Evolutionary conservation across 345 rosid genomes (phyloP), one percentile per base, ranked within the genome.

Genomic region (Corchorus capsularis): DNA sequence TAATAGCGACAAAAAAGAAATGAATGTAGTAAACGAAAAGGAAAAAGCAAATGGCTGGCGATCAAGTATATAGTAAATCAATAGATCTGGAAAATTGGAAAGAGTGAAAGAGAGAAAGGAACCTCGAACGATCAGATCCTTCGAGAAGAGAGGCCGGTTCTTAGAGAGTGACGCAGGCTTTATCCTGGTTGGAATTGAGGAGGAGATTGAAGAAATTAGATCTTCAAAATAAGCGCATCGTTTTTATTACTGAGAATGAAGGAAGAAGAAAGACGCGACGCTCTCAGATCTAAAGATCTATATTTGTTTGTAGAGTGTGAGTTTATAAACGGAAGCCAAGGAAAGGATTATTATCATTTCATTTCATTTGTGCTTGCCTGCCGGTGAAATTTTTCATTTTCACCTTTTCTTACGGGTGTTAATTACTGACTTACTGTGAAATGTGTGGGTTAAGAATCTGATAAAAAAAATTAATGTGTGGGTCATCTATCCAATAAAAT

Each of bases 41-140:
- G 43, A 39, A 39, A 20, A 71, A 52, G 35, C 15, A 37, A 22
- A 70, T 13, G 53, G 8, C 39, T 3, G 6, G 15, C 35, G 19
- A 55, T 32, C 22, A 69, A 71, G 52, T 37, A 71, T n/a, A 71
- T 27, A 55, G 35, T 6, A 71, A 56, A 71, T 56, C 52, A 4
- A 71, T 7, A 41, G 37, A 71, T 71, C 75, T 55, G 52, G 13
- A 71, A 54, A 71, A 5, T 54, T 55, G 8, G 64, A 3, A 49
- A 47, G 71, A 68, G 34, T 1, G 39, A 39, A 5, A 71, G 35
- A 71, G 9, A 71, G n/a, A 37, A 17, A 39, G 5, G 13, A 39
- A 71, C 75, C 64, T 56, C 11, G 52, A 41, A 11, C 39, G 20
- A 56, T 71, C 53, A 71, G 64, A 71, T 56, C 53, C 62, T 71